A percentile compares a stretch with the other conserved stretches of the same genome.
Conservation (phyloP, 2,329 filamentous ascomycete genomes). For the Myriosclerotinia duriaeana region DNA sequence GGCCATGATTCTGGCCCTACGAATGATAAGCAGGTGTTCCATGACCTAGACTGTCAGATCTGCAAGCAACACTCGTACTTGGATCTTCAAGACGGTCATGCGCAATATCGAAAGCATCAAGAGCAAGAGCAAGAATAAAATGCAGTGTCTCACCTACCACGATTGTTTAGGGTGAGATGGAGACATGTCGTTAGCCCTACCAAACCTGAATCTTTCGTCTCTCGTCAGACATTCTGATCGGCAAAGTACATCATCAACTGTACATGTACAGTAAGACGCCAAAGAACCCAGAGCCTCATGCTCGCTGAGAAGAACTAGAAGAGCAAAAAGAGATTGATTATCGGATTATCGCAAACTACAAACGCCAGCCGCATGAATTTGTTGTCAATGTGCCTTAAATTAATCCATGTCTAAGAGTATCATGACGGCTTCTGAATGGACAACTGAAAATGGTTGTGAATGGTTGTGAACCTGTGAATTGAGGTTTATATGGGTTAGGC, state of each 20-base stretch:
- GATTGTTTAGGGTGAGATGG: conserved; percentile 1
- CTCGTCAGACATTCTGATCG: conserved; percentile 13
- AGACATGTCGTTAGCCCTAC: conserved; percentile 19
- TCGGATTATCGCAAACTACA: conserved; percentile 19
- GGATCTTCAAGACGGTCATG: conserved; percentile 23
- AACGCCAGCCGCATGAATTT: conserved; percentile 30
- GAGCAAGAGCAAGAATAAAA: neutral
- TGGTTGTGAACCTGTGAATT: conserved; percentile 14
- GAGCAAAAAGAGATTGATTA: neutral
- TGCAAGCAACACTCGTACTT: conserved; percentile 19
- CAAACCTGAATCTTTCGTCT: conserved; percentile 6
- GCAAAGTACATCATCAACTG: conserved; percentile 9
- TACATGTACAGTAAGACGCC: conserved; percentile 19
- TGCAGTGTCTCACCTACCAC: conserved; percentile 7
- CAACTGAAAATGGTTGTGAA: conserved; percentile 17
- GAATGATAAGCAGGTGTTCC: conserved; percentile 11
- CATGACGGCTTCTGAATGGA: conserved; percentile 27
- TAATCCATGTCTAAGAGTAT: conserved; percentile 19
- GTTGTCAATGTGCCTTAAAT: conserved; percentile 24
- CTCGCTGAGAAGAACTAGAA: conserved; percentile 15
- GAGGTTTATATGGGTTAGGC: conserved; percentile 19
- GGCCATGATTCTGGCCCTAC: conserved; percentile 7
- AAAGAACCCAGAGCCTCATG: conserved; percentile 2
- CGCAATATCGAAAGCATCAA: conserved; percentile 13
- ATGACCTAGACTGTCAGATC: conserved; percentile 11